phyloP scores from a whole-genome alignment of 1,284 basidiomycete genomes.

The Stygiomarasmius scandens region DNA sequence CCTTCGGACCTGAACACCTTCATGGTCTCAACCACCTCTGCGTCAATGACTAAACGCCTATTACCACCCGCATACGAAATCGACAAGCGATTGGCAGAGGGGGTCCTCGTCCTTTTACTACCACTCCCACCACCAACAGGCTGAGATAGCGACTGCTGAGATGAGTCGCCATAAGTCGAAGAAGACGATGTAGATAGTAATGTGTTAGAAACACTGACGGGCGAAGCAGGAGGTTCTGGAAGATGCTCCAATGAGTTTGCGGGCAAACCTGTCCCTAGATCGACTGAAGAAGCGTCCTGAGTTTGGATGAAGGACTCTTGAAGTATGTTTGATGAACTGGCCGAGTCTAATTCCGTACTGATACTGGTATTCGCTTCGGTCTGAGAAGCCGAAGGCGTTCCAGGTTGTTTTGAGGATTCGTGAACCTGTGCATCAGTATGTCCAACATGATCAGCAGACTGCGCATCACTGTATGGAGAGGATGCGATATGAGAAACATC shows the following conservation, averaged over 20 bases:
- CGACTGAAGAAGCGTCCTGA: conserved; percentile 14
- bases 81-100: conserved; percentile 84
- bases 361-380: conserved; percentile 46
- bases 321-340: background rate
- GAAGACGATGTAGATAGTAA: conserved; percentile 51
- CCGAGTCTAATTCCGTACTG: conserved; percentile 40
- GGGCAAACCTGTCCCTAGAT: conserved; percentile 14
- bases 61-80: conserved; percentile 92
- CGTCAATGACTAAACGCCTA: conserved; percentile 86
- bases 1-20: conserved; percentile 83
- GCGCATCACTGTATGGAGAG: conserved; percentile 42
- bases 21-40: conserved; percentile 82
- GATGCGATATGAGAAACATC: conserved; percentile 35
- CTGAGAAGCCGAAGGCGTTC: conserved; percentile 41
- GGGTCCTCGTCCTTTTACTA: conserved; percentile 32
- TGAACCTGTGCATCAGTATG: conserved; percentile 43
- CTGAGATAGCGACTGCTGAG: conserved; percentile 3
- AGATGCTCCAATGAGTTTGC: conserved; percentile 45
- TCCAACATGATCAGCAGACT: conserved; percentile 48
- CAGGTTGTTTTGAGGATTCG: background rate
- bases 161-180: conserved; percentile 39
- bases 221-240: conserved; percentile 58
- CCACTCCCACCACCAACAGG: background rate
- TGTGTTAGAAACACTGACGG: conserved; percentile 47
- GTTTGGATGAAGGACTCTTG: conserved; percentile 25